A percentile compares a stretch with the other conserved stretches of the same genome.
Conservation (phyloP, 2,329 filamentous ascomycete genomes). For the Arthroderma sp. region DNA sequence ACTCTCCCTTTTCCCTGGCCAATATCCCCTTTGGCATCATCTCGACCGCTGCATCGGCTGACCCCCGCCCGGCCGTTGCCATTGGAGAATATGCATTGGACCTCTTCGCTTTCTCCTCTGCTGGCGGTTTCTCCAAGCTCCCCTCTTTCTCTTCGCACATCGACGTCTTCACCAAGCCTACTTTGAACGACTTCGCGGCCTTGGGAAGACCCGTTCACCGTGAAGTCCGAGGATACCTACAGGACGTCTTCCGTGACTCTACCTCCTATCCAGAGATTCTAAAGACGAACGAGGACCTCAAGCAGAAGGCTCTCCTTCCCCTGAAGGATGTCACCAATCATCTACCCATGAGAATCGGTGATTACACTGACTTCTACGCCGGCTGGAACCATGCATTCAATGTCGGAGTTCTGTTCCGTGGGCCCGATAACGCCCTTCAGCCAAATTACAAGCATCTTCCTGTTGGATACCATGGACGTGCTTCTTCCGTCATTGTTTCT, state of each 20-base stretch:
- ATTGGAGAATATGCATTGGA: conserved; percentile 64
- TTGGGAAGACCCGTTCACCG: conserved; percentile 57
- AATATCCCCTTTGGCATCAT: conserved; percentile 81
- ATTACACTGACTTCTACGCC: conserved; percentile 80
- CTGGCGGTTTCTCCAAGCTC: conserved; percentile 48
- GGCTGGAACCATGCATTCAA: conserved; percentile 68
- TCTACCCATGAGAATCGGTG: conserved; percentile 64
- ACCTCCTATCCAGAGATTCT: conserved; percentile 51
- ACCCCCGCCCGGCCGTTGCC: conserved; percentile 55
- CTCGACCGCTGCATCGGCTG: conserved; percentile 45
- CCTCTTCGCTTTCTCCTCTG: conserved; percentile 48
- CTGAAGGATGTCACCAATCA: conserved; percentile 52
- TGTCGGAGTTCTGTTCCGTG: conserved; percentile 60
- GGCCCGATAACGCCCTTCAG: conserved; percentile 59
- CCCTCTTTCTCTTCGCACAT: conserved; percentile 47
- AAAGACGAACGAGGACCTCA: conserved; percentile 48
- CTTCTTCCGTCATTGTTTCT: conserved; percentile 62
- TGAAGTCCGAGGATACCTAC: conserved; percentile 57
- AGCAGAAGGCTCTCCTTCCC: conserved; percentile 47
- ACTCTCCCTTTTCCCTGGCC: conserved; percentile 59
- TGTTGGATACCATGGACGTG: conserved; percentile 68
- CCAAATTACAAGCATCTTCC: conserved; percentile 73
- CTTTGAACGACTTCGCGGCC: conserved; percentile 61
- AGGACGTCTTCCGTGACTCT: conserved; percentile 50
- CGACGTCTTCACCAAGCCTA: conserved; percentile 51